Base-by-base conservation (phyloP, 2,329 filamentous ascomycete species). In the Didymella exigua region DNA sequence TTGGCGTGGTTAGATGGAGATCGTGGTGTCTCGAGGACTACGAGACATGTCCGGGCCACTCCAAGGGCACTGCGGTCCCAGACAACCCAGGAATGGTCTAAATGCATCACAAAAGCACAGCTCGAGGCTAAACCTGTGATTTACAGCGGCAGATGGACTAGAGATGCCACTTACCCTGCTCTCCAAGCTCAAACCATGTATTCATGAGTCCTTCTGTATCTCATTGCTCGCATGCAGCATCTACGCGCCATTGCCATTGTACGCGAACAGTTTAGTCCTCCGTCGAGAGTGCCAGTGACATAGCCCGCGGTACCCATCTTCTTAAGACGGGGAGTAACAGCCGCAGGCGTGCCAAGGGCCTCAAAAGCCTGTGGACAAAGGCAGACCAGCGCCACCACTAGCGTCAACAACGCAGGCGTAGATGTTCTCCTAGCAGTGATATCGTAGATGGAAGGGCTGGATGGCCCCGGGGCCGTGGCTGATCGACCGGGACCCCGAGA, bases 331-430 rank as follows among this genome's bases (percentile, higher is more conserved):
- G 21, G 21, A n/a, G 58, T 49, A 11, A 63, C 43, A 5, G 58
- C 60, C 30, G 53, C 56, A 33, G 63, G 50, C n/a, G 48, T 56
- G 6, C 27, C 42, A 30, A 60, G 40, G 5, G 65, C 67, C 55
- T 80, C 75, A 40, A 81, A 73, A 23, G 73, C 71, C 78, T 89
- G 86, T 38, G 89, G 77, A 89, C 36, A 86, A 85, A 16, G 83
- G 85, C 8, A 89, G 79, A 56, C 87, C 87, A 37, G 83, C 82
- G 48, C 70, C 65, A 23, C 77, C 58, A 21, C 86, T 86, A 4
- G 84, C 86, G 71, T 88, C 86, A 16, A 88, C 79, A n/a, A 88
- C 76, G 68, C 83, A 88, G 19, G 79, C 83, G 8, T 80, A 85
- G 65, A 65, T 69, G 31, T 52, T 21, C 13, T 48, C 8, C 62